A percentile compares a stretch with the other conserved stretches of the same genome.
phyloP scores from a whole-genome alignment of 192 early-diverging fungal genomes.

The Coemansia sp. region DNA sequence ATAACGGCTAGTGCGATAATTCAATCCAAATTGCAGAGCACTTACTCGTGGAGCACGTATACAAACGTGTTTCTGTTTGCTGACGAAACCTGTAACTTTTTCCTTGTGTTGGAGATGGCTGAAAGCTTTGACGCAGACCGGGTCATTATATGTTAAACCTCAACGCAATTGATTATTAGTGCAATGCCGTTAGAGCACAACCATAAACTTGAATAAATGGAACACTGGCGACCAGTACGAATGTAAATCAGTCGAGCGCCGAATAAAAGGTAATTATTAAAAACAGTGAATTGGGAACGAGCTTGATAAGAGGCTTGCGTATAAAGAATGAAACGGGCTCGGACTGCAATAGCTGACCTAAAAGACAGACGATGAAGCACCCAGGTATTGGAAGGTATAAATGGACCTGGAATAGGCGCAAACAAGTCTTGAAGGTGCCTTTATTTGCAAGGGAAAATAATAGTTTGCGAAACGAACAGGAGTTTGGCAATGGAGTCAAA shows the following conservation, averaged over 20 bases:
- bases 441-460: not conserved
- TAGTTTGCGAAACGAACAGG: not conserved
- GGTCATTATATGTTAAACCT: constrained; percentile 13
- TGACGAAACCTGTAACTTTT: constrained; percentile 10
- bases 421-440: not conserved
- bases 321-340: not conserved
- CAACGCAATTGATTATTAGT: not conserved
- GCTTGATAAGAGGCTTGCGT: not conserved
- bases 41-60: constrained; percentile 27
- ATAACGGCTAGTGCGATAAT: not conserved
- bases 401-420: not conserved
- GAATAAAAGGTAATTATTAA: constrained; percentile 3
- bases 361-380: not conserved
- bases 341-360: not conserved
- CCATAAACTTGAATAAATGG: not conserved
- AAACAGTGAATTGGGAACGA: constrained; percentile 7
- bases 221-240: not conserved
- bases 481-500: not conserved
- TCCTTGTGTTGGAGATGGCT: not conserved
- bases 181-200: not conserved
- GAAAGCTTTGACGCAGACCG: not conserved
- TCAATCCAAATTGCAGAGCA: not conserved
- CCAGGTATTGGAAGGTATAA: not conserved
- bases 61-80: constrained; percentile 30
- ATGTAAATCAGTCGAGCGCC: not conserved